Conservation (phyloP, 2,329 filamentous ascomycete species). For the Scedosporium apiospermum region DNA sequence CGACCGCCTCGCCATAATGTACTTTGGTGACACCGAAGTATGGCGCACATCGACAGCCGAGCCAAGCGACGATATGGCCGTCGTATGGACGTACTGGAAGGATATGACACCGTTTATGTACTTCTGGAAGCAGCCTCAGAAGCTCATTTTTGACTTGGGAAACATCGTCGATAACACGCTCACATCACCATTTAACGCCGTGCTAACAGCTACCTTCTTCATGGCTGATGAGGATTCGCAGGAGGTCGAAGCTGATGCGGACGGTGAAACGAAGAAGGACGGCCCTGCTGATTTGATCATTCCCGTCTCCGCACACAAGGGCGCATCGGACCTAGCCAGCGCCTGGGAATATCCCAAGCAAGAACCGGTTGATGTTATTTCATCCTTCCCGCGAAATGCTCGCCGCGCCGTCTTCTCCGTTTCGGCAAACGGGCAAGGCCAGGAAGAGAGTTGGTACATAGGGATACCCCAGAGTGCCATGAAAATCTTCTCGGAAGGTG, state of each 20-base stretch:
- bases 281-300: conserved; percentile 55
- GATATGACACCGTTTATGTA: conserved; percentile 65
- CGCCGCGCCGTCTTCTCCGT: conserved; percentile 65
- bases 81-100: conserved; percentile 68
- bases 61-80: conserved; percentile 54
- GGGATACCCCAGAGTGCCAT: conserved; percentile 59
- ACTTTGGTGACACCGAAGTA: conserved; percentile 68
- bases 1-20: conserved; percentile 68
- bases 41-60: conserved; percentile 78
- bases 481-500: conserved; percentile 48
- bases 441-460: conserved; percentile 80
- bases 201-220: conserved; percentile 65
- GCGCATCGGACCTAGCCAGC: conserved; percentile 44
- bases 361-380: conserved; percentile 47
- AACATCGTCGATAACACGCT: conserved; percentile 63
- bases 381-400: conserved; percentile 52
- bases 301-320: conserved; percentile 50
- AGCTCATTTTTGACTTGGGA: conserved; percentile 69
- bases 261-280: background rate
- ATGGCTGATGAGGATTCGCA: conserved; percentile 26
- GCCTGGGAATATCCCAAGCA: conserved; percentile 58
- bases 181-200: conserved; percentile 65
- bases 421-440: conserved; percentile 65
- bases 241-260: conserved; percentile 21
- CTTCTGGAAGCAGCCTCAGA: conserved; percentile 61